Percentiles rank a stretch among this genome's conserved stretches.
These are phyloP conservation scores for Rhynchosporium graminicola DNA, from an alignment of 2,329 filamentous ascomycete species.

Conservation along the genomic window DNA sequence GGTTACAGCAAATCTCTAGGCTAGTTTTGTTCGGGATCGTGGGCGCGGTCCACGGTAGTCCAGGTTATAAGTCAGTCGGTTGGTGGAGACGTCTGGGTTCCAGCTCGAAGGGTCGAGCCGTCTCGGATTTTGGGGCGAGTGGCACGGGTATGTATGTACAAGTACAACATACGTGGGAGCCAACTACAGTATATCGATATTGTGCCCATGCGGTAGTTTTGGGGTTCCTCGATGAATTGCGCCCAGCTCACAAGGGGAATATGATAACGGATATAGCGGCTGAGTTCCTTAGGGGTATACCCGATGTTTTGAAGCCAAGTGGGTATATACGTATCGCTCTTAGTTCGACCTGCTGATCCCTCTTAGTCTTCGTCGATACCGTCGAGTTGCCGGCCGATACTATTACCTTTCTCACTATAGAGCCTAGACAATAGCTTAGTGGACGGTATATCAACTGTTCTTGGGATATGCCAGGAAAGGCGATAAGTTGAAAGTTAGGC, in stretches of 20 bases:
- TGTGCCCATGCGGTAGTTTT: too few relatives aligned
- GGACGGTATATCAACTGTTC: slow-evolving; percentile 48
- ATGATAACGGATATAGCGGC: slow-evolving; percentile 30
- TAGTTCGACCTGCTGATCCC: neutral
- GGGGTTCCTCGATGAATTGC: too few relatives aligned
- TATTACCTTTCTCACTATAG: slow-evolving; percentile 46
- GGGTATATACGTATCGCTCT: neutral
- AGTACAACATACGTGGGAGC: too few relatives aligned
- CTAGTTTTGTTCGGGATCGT: too few relatives aligned
- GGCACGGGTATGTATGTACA: too few relatives aligned
- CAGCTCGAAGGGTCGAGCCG: too few relatives aligned
- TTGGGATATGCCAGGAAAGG: slow-evolving; percentile 50
- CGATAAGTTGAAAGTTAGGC: slow-evolving; percentile 41
- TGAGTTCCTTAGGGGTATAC: slow-evolving; percentile 14
- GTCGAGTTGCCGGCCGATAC: slow-evolving; percentile 46
- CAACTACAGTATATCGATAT: too few relatives aligned
- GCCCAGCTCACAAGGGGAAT: slow-evolving; percentile 28
- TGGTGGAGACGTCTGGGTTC: too few relatives aligned
- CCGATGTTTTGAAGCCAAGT: slow-evolving; percentile 22
- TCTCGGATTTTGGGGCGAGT: too few relatives aligned
- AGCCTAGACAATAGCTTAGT: slow-evolving; percentile 48
- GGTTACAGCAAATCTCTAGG: too few relatives aligned
- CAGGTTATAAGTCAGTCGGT: too few relatives aligned
- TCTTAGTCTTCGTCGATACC: slow-evolving; percentile 40
- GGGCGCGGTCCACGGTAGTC: too few relatives aligned